Percentiles rank a stretch among this genome's conserved stretches.
Conservation (phyloP, 495 filamentous ascomycete species). For the Talaromyces thailandensis region DNA sequence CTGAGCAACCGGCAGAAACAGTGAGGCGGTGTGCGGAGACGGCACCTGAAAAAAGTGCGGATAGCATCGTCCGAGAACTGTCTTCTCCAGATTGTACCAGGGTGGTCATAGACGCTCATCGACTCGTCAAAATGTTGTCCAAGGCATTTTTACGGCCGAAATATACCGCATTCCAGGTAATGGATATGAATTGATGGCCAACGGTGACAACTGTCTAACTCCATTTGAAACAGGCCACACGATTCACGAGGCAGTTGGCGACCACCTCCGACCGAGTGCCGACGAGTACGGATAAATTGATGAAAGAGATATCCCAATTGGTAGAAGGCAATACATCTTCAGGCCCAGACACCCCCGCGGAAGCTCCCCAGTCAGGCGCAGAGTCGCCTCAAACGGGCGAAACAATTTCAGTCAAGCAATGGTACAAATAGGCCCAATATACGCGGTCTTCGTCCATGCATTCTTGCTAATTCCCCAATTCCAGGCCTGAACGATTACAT, state of each 20-base stretch:
- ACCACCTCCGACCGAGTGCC: conserved; percentile 1
- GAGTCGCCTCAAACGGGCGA: neutral
- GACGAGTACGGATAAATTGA: neutral
- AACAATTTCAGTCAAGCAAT: neutral
- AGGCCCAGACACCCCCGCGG: neutral
- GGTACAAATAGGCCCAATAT: neutral
- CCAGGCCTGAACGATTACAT: conserved; percentile 30
- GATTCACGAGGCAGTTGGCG: neutral
- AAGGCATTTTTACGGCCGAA: neutral
- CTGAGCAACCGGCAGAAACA: neutral
- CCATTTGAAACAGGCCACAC: neutral
- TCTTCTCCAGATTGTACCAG: neutral
- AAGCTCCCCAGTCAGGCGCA: neutral
- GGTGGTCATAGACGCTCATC: neutral
- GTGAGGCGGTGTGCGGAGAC: neutral
- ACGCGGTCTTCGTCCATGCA: neutral
- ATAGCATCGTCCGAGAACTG: neutral
- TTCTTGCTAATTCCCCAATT: neutral
- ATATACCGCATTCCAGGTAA: neutral
- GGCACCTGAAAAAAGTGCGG: neutral
- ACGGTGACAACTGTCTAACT: neutral
- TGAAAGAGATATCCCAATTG: neutral
- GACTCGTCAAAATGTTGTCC: neutral
- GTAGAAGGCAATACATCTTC: neutral
- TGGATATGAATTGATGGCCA: neutral